phyloP scores from a whole-genome alignment of 306 rosid genomes.

The Gynostemma pentaphyllum region DNA sequence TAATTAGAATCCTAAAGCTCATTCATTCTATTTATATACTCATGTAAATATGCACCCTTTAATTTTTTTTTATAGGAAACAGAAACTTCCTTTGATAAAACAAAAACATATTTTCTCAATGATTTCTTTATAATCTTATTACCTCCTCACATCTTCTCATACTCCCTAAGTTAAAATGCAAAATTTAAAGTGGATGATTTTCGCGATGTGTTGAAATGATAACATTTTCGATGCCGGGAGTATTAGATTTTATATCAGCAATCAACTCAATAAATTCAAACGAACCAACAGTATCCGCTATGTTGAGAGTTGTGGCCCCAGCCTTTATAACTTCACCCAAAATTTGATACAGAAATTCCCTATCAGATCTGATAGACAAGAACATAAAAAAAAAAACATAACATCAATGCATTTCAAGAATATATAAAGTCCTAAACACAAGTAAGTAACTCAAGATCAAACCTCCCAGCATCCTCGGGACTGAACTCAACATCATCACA shows the following conservation, averaged over 20 bases:
- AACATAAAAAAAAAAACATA: too few relatives aligned
- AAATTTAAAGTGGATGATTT: slow-evolving; percentile 40
- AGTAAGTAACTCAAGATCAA: slow-evolving; percentile 1
- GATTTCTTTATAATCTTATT: neutral
- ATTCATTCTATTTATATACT: too few relatives aligned
- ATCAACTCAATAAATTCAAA: slow-evolving; percentile 61
- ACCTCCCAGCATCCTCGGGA: slow-evolving; percentile 99
- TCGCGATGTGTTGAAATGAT: slow-evolving; percentile 95
- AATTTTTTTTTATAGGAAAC: too few relatives aligned
- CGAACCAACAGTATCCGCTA: slow-evolving; percentile 94
- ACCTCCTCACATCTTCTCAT: neutral
- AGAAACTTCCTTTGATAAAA: too few relatives aligned
- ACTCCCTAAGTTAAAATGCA: neutral
- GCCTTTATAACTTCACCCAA: slow-evolving; percentile 85
- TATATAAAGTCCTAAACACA: neutral
- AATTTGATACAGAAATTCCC: slow-evolving; percentile 75
- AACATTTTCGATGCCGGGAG: slow-evolving; percentile 78
- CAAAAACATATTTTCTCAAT: too few relatives aligned
- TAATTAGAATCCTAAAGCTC: too few relatives aligned
- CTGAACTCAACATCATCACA: slow-evolving; percentile 86
- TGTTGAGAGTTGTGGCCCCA: slow-evolving; percentile 93
- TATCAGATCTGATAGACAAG: slow-evolving; percentile 63
- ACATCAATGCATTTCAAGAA: too few relatives aligned
- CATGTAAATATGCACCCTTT: too few relatives aligned
- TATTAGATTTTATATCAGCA: slow-evolving; percentile 82